Base-by-base conservation (phyloP, 805 yeast genomes). In the Candida nonsorbophila region DNA sequence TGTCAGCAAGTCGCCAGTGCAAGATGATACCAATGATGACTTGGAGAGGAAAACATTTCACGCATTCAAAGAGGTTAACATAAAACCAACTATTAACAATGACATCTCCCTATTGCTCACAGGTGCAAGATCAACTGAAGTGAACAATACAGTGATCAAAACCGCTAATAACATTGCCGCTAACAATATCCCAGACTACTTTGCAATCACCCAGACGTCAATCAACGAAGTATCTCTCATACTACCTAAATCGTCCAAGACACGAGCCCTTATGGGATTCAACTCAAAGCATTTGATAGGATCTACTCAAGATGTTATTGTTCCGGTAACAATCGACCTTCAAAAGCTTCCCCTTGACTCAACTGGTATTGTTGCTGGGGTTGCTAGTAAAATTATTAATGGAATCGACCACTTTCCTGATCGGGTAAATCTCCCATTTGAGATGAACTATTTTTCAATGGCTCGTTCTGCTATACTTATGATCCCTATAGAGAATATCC, bases 351-450 rank as follows among this genome's bases (percentile, higher is more conserved):
- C 84, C 0, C 50, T 72, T 11, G 78, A 78, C 47, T 59, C 75
- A 6, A 74, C 77, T 14, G 85, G 85, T 22, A 75, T 79, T 27
- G 83, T 77, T 2, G 77, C 83, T 1, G 81, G 82, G 1, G 63
- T 79, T 14, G 82, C 84, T 0, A 55, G 72, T 22, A 62, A 58
- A 31, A 49, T 78, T 14, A 43, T 69, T 13, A 56, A 52, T 23
- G 63, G 60, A 5, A 40, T 49, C 21, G 43, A 40, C 14, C 25
- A 30, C 10, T 25, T 26, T 15, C 45, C 49, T 5, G 38, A 34
- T 14, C 26, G 31, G 2, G 27, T 27, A n/a, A 40, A 38, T 8
- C 38, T 36, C 16, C 40, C 62, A 3, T 60, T 60, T 27, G 78
- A 69, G 39, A 72, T 73, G 74, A 69, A 69, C 43, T 79, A 77